Evolutionary conservation across 805 yeast genomes (phyloP).

Genomic region (Barnettozyma pratensis): DNA sequence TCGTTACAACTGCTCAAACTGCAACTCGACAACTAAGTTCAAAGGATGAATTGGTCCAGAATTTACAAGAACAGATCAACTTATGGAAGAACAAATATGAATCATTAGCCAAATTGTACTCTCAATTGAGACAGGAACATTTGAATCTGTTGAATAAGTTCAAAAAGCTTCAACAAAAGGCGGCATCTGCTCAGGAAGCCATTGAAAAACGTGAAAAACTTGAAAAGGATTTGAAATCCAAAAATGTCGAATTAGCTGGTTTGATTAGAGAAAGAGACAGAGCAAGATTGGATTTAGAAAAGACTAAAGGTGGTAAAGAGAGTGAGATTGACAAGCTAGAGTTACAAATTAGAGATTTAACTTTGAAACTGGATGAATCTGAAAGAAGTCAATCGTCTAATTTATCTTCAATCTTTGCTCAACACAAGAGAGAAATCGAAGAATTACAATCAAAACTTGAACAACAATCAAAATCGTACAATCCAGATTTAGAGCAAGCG

Average conservation of each 20-base stretch:
- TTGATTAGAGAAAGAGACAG: constrained; percentile 85
- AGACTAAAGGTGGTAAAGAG: constrained; percentile 57
- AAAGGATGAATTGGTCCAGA: constrained; percentile 66
- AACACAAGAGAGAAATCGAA: constrained; percentile 59
- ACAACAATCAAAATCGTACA: constrained; percentile 15
- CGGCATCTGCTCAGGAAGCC: constrained; percentile 86
- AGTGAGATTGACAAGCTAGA: constrained; percentile 62
- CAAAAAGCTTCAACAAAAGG: constrained; percentile 80
- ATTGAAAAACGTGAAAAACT: constrained; percentile 75
- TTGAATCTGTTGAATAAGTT: constrained; percentile 69
- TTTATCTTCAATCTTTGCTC: constrained; percentile 50
- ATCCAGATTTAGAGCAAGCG: constrained; percentile 35
- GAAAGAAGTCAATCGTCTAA: constrained; percentile 63
- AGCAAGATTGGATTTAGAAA: constrained; percentile 77
- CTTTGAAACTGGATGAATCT: constrained; percentile 50
- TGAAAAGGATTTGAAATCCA: constrained; percentile 79
- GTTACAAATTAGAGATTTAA: constrained; percentile 57
- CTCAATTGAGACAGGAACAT: constrained; percentile 90
- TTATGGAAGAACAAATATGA: constrained; percentile 87
- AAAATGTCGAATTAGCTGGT: constrained; percentile 84
- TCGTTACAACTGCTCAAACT: constrained; percentile 52
- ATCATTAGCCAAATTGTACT: constrained; percentile 80
- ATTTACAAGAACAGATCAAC: constrained; percentile 66
- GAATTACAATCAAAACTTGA: constrained; percentile 38
- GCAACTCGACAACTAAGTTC: constrained; percentile 70